Conservation (phyloP, 2,329 filamentous ascomycete species). For the Parastagonospora avenae region DNA sequence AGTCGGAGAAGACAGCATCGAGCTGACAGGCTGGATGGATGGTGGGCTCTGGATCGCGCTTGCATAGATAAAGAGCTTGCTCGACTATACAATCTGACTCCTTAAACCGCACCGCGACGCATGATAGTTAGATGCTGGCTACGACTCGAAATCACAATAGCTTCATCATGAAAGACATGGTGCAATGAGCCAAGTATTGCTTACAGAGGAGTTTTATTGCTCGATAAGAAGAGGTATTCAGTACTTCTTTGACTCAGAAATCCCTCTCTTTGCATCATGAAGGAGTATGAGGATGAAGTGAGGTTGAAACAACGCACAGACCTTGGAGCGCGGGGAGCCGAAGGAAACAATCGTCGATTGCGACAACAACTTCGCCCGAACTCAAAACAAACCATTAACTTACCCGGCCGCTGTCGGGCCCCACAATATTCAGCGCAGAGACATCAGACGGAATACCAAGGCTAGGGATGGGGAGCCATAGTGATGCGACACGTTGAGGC, state of each 20-base stretch:
- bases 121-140: no score
- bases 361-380: slow-evolving; percentile 24
- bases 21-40: background rate
- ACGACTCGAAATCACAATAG: no score
- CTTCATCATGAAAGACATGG: background rate
- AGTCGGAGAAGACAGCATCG: background rate
- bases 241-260: background rate
- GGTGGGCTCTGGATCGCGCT: background rate
- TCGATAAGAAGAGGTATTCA: background rate
- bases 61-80: background rate
- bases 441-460: slow-evolving; percentile 7
- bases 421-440: slow-evolving; percentile 3
- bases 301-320: slow-evolving; percentile 26
- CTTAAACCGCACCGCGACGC: slow-evolving; percentile 1
- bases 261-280: slow-evolving; percentile 6
- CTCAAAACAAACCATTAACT: slow-evolving; percentile 21
- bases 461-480: slow-evolving; percentile 31
- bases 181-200: background rate
- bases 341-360: slow-evolving; percentile 25
- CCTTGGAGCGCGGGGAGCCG: slow-evolving; percentile 17
- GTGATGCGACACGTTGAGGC: background rate
- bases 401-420: slow-evolving; percentile 24
- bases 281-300: slow-evolving; percentile 19
- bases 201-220: slow-evolving; percentile 1
- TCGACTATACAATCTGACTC: background rate